These are phyloP conservation scores for Syzygium grande DNA, from an alignment of 345 rosid genomes.

Conservation along the genomic window DNA sequence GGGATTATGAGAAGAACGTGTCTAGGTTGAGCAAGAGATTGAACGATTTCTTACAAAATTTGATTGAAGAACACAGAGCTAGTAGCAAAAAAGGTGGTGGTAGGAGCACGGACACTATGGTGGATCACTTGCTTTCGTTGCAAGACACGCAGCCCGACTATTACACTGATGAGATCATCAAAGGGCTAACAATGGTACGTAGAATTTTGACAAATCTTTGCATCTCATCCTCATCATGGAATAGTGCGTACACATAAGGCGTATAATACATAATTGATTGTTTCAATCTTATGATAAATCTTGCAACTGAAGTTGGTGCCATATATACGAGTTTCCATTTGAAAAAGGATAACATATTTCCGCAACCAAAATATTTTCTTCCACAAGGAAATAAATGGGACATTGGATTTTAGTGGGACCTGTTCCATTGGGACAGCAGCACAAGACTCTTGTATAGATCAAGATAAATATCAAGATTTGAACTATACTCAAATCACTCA, in stretches of 20 bases:
- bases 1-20: neutral
- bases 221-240: neutral
- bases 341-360: too few relatives aligned
- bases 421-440: too few relatives aligned
- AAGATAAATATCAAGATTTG: too few relatives aligned
- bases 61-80: constrained; percentile 18
- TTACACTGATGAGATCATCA: constrained; percentile 34
- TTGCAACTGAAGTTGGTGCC: too few relatives aligned
- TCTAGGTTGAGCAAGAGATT: constrained; percentile 8
- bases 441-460: too few relatives aligned
- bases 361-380: too few relatives aligned
- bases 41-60: constrained; percentile 25
- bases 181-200: constrained; percentile 37
- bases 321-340: too few relatives aligned
- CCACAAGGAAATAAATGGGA: too few relatives aligned
- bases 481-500: too few relatives aligned
- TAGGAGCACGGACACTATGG: constrained; percentile 19
- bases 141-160: constrained; percentile 31
- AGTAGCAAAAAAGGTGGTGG: neutral
- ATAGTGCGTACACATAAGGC: neutral
- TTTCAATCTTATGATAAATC: neutral
- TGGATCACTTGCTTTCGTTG: constrained; percentile 27
- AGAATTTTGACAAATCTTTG: neutral
- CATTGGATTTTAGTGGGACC: too few relatives aligned
- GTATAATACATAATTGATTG: neutral